Base-by-base conservation (phyloP, 495 filamentous ascomycete species). In the Thermothielavioides terrestris region DNA sequence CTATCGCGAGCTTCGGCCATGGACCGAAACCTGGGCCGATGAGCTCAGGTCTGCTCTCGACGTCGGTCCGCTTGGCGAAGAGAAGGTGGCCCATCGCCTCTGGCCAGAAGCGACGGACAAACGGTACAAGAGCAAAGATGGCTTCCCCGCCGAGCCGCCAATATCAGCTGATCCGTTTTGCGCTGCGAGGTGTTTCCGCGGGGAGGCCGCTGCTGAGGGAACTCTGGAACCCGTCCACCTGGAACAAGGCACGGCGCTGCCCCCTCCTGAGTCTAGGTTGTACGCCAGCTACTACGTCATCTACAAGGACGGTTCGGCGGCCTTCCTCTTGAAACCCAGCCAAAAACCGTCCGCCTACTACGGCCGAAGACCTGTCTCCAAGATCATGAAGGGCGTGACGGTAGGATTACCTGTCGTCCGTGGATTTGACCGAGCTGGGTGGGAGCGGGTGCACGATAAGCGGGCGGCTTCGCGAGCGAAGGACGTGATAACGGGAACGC, bases 11-110 rank as follows among this genome's bases (percentile, higher is more conserved):
- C 75, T 97, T 32, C 83, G 83, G 42, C 87, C 88, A 1, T 95
- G 90, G 86, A 89, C 86, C 1, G 77, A 92, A 54, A 95, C 91
- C 1, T 98, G 94, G 89, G 77, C 77, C 40, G 90, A 96, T 63
- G 90, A 98, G 64, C 74, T 98, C 11, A 83, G 84, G 52, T 94
- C 87, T 61, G 94, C 92, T 12, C 75, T 94, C 9, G 88, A 95
- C 39, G 88, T 95, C 52, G 92, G 92, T 0, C 80, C 89, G 8
- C 77, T 86, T 47, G 92, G 91, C 2, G 92, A 98, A 62, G 78
- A 89, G 65, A 98, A 96, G 67, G 80, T 96, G 6, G 75, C 83
- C 14, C 83, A 95, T 62, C 77, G 72, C 9, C 69, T 96, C 4
- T 95, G 88, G 88, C 82, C 85, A 0, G 79, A 83, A 35, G 68